Conservation (phyloP, 768 basidiomycete genomes). For the Boletus pseudopeckii region DNA sequence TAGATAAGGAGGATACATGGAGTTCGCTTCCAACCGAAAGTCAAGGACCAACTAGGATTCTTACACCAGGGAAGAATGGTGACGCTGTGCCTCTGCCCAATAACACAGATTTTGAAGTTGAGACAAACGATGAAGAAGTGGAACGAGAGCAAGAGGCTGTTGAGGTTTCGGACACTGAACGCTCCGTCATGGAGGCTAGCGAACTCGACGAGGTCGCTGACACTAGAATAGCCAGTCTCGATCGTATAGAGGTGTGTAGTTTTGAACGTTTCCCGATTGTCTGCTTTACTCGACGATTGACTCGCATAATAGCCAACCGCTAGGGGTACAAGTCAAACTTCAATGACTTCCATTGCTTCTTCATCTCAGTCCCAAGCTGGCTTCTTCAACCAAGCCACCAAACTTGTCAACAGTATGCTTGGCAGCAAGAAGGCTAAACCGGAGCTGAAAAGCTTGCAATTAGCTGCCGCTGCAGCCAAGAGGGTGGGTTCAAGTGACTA, state of each 20-base stretch:
- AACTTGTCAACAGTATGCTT: constrained; percentile 62
- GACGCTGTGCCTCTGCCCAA: not conserved
- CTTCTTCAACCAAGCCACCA: constrained; percentile 68
- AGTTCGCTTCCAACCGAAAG: constrained; percentile 64
- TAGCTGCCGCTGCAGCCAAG: constrained; percentile 81
- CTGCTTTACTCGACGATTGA: constrained; percentile 5
- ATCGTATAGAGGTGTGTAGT: constrained; percentile 41
- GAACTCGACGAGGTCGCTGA: constrained; percentile 41
- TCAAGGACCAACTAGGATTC: constrained; percentile 34
- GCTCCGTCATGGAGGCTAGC: constrained; percentile 27
- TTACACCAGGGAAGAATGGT: constrained; percentile 13
- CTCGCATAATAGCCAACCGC: constrained; percentile 11
- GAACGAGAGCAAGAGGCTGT: constrained; percentile 16
- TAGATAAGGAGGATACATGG: constrained; percentile 75
- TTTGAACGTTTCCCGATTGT: constrained; percentile 1
- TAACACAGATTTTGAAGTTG: constrained; percentile 12
- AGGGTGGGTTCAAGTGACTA: constrained; percentile 53
- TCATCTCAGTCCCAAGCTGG: constrained; percentile 48
- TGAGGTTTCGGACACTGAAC: constrained; percentile 38
- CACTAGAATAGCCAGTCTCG: constrained; percentile 36
- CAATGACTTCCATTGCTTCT: constrained; percentile 43
- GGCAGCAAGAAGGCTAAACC: constrained; percentile 71
- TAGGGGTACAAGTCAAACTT: constrained; percentile 54
- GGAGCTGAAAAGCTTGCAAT: constrained; percentile 78
- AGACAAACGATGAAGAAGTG: constrained; percentile 7